Base-by-base conservation (phyloP, 805 yeast genomes). In the Phaffomyces thermotolerans region DNA sequence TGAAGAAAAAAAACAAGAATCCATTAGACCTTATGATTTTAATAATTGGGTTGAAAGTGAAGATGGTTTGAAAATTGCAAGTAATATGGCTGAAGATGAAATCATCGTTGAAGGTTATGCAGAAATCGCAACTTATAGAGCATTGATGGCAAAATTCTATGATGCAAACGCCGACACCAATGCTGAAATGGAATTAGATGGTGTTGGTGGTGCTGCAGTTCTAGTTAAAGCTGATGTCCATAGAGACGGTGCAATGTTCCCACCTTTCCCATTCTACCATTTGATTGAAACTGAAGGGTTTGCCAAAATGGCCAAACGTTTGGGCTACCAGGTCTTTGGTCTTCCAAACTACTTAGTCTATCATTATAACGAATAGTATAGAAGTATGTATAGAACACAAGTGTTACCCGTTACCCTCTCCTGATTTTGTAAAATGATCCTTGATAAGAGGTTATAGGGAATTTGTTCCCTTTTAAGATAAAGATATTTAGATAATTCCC, bases 181-280 rank as follows among this genome's bases (percentile, higher is more conserved):
- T 51, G 74, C 80, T 4, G 91, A 82, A 59, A 83, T 93, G 85
- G 78, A 76, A 37, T 72, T 93, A 47, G 98, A 93, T 63, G 99
- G 99, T 62, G 98, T 93, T 45, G 99, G 99, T 42, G 98, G 97
- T 50, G 95, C 97, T 20, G 95, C 97, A 36, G 81, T 95, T 29
- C 63, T 93, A 66, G 99, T 93, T 27, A 88, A 91, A 60, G 95
- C 97, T 10, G 97, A 90, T 53, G 99, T 93, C 42, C 99, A 93
- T 66, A 76, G 99, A 62, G 99, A 93, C 64, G 99, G 99, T 41
- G 98, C 98, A 43, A 91, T 93, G 97, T 93, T 93, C 78, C 99
- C 99, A 15, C 86, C 95, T 40, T 93, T 93, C 78, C 93, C 99
- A 47, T 93, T 93, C 72, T 90, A 91, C 63, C 95, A 93, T 63